phyloP scores from a whole-genome alignment of 768 basidiomycete genomes.

The Mycena chlorophos region DNA sequence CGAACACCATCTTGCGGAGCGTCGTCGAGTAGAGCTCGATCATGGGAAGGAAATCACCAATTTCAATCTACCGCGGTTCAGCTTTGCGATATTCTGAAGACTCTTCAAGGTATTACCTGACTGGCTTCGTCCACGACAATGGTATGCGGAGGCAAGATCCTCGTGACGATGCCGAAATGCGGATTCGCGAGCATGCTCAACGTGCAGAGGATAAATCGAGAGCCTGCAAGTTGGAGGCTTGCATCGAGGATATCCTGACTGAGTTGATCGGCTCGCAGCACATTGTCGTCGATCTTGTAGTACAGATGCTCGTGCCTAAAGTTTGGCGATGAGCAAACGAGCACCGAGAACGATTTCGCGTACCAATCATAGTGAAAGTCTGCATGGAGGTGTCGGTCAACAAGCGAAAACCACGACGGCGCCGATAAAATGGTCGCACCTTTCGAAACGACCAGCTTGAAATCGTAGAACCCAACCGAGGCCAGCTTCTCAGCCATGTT shows the following conservation, averaged over 20 bases:
- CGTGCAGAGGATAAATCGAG: slow-evolving; percentile 47
- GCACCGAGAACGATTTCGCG: slow-evolving; percentile 7
- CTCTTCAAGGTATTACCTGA: neutral
- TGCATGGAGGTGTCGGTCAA: no score
- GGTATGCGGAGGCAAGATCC: slow-evolving; percentile 27
- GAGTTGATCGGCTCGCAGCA: slow-evolving; percentile 42
- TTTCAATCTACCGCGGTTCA: slow-evolving; percentile 34
- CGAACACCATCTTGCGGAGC: slow-evolving; percentile 35
- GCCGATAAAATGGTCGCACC: slow-evolving; percentile 25
- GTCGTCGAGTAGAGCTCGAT: slow-evolving; percentile 28
- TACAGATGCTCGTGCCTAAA: slow-evolving; percentile 56
- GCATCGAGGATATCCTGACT: slow-evolving; percentile 15
- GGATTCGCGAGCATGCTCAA: slow-evolving; percentile 45
- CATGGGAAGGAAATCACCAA: slow-evolving; percentile 32
- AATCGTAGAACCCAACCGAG: slow-evolving; percentile 32
- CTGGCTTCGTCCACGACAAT: slow-evolving; percentile 36
- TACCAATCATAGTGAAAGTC: slow-evolving; percentile 49
- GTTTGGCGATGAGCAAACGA: neutral
- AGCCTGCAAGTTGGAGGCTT: slow-evolving; percentile 27
- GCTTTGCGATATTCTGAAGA: neutral
- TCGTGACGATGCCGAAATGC: neutral
- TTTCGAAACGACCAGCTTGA: slow-evolving; percentile 44
- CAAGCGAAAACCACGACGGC: neutral
- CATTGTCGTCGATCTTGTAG: slow-evolving; percentile 27
- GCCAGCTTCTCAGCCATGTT: slow-evolving; percentile 51